These are phyloP conservation scores for Aspergillus sergii DNA, from an alignment of 2,329 filamentous ascomycete species.

Conservation along the genomic window DNA sequence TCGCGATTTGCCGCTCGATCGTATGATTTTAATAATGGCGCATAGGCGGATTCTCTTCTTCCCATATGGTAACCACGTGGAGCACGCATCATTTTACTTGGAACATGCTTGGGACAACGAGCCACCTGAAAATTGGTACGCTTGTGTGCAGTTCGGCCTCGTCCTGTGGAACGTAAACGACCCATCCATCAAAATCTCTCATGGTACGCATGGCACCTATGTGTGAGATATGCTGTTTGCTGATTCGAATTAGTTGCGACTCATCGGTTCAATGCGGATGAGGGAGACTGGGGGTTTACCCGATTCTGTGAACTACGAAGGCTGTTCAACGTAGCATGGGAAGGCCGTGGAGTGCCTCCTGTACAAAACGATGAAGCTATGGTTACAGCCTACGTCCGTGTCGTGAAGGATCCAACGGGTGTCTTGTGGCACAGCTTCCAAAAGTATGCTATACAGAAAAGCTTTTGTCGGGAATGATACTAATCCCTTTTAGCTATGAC, in stretches of 20 bases:
- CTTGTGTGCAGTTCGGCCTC: slow-evolving; percentile 91
- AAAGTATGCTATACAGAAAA: slow-evolving; percentile 33
- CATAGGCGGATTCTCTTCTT: slow-evolving; percentile 90
- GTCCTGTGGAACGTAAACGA: slow-evolving; percentile 94
- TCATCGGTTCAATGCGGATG: slow-evolving; percentile 93
- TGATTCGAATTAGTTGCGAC: slow-evolving; percentile 63
- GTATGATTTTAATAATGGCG: slow-evolving; percentile 26
- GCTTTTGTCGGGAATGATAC: slow-evolving; percentile 37
- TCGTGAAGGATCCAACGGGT: slow-evolving; percentile 53
- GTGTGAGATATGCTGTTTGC: slow-evolving; percentile 9
- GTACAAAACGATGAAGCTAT: slow-evolving; percentile 52
- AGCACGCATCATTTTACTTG: slow-evolving; percentile 91
- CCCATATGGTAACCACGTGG: slow-evolving; percentile 90
- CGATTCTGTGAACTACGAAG: slow-evolving; percentile 85
- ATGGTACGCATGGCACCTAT: slow-evolving; percentile 56
- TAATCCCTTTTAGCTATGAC: slow-evolving; percentile 69
- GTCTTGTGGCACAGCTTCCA: slow-evolving; percentile 53
- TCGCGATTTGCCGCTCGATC: not conserved
- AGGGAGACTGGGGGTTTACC: slow-evolving; percentile 99
- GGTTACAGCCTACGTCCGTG: slow-evolving; percentile 51
- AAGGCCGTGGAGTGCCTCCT: slow-evolving; percentile 63
- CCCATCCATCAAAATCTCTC: slow-evolving; percentile 74
- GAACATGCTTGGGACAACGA: slow-evolving; percentile 84
- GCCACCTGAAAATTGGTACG: slow-evolving; percentile 91
- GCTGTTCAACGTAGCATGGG: slow-evolving; percentile 79